Conservation (phyloP, 352 stramenopile species). For the Phytophthora hybrid region DNA sequence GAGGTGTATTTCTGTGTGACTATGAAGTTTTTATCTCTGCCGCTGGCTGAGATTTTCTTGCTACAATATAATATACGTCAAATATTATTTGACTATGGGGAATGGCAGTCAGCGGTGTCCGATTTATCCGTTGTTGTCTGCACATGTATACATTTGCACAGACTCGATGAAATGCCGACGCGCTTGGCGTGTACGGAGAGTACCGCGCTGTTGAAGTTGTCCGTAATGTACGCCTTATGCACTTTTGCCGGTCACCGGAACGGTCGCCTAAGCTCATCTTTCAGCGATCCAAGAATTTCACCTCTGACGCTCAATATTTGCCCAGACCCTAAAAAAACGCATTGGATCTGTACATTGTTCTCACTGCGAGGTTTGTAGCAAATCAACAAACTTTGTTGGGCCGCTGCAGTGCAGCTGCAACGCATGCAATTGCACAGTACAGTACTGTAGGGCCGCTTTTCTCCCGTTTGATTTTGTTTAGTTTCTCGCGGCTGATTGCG, state of each 20-base stretch:
- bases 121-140: neutral
- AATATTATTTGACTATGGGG: neutral
- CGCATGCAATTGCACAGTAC: neutral
- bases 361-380: too few species aligned
- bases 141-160: neutral
- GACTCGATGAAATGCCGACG: slow-evolving; percentile 14
- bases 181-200: slow-evolving; percentile 20
- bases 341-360: too few species aligned
- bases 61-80: too few species aligned
- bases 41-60: too few species aligned
- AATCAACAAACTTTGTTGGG: neutral
- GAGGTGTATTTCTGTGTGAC: too few species aligned
- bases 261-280: too few species aligned
- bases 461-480: too few species aligned
- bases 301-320: too few species aligned
- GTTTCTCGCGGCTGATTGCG: too few species aligned
- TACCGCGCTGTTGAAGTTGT: slow-evolving; percentile 30
- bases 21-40: too few species aligned
- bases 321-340: neutral
- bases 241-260: slow-evolving; percentile 8
- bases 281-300: too few species aligned
- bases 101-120: neutral
- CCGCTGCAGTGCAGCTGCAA: neutral
- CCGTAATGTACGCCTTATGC: too few species aligned
- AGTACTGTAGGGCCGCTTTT: neutral